Evolutionary conservation across 805 yeast species (phyloP).

Genomic region (Sugiyamaella chiloensis): DNA sequence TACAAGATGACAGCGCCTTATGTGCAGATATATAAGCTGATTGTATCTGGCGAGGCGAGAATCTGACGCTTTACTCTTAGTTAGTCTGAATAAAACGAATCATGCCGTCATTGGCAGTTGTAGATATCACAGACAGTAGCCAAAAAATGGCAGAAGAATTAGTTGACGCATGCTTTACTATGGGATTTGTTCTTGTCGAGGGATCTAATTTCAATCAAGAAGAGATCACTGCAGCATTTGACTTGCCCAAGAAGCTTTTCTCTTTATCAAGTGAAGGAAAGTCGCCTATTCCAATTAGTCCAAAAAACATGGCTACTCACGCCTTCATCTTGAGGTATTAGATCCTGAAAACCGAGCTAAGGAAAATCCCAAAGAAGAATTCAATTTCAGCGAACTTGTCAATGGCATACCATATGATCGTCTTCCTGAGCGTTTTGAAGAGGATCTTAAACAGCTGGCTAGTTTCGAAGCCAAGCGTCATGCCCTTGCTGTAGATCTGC

Average conservation of each 20-base stretch:
- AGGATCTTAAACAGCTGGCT: constrained; percentile 41
- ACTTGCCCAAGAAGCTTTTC: constrained; percentile 51
- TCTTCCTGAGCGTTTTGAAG: constrained; percentile 53
- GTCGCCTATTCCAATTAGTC: constrained; percentile 46
- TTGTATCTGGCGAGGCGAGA: too few relatives aligned
- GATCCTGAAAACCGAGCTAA: constrained; percentile 36
- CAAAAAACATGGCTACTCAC: constrained; percentile 61
- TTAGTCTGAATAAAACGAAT: background rate
- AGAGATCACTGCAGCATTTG: constrained; percentile 52
- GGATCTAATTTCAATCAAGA: constrained; percentile 60
- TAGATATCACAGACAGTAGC: constrained; percentile 50
- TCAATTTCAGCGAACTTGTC: constrained; percentile 59
- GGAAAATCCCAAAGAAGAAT: constrained; percentile 51
- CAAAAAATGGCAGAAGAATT: constrained; percentile 46
- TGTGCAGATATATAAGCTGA: too few relatives aligned
- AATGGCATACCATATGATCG: constrained; percentile 44
- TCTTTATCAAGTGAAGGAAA: constrained; percentile 52
- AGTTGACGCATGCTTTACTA: constrained; percentile 56
- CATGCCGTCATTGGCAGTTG: constrained; percentile 24
- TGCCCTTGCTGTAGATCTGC: constrained; percentile 46
- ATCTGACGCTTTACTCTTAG: too few relatives aligned
- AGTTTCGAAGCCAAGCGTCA: constrained; percentile 43
- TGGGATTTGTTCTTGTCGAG: constrained; percentile 64
- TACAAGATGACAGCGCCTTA: too few relatives aligned
- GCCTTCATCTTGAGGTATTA: constrained; percentile 51